These are phyloP conservation scores for Ganoderma boninense DNA, from an alignment of 1,284 basidiomycete genomes.

Conservation along the genomic window DNA sequence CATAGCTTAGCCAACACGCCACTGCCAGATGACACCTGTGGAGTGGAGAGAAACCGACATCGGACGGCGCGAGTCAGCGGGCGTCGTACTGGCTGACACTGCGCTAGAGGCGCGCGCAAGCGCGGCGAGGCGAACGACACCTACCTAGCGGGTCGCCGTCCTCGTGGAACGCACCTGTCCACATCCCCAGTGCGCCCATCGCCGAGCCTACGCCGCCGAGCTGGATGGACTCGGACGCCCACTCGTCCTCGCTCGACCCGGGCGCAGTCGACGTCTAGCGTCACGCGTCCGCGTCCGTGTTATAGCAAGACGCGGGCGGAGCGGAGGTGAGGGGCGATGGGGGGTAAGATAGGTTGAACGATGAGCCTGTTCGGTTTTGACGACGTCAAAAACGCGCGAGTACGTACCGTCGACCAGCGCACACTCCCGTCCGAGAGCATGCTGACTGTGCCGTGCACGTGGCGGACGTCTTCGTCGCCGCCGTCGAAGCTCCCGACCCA, in stretches of 20 bases:
- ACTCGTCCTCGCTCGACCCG: slow-evolving; percentile 44
- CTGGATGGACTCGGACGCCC: slow-evolving; percentile 65
- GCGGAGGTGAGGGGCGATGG: too few species aligned
- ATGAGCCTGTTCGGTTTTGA: background rate
- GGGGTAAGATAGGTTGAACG: background rate
- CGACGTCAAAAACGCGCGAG: background rate
- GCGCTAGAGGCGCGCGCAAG: background rate
- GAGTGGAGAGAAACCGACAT: background rate
- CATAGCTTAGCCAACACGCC: slow-evolving; percentile 24
- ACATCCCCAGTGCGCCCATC: slow-evolving; percentile 62
- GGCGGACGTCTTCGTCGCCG: slow-evolving; percentile 37
- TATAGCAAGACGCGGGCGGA: too few species aligned
- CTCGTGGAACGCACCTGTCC: slow-evolving; percentile 64
- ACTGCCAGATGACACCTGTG: slow-evolving; percentile 30
- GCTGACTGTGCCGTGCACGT: slow-evolving; percentile 54
- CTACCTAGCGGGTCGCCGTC: slow-evolving; percentile 55
- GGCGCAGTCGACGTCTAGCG: slow-evolving; percentile 22
- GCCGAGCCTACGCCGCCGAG: slow-evolving; percentile 61
- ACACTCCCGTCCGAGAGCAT: slow-evolving; percentile 60
- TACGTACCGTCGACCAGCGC: slow-evolving; percentile 61
- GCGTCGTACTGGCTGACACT: background rate
- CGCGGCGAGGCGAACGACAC: background rate
- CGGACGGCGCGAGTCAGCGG: background rate
- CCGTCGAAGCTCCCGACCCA: slow-evolving; percentile 38
- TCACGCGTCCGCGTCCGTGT: background rate